Conservation (phyloP, 352 stramenopile species). For the Pseudoperonospora humuli region DNA sequence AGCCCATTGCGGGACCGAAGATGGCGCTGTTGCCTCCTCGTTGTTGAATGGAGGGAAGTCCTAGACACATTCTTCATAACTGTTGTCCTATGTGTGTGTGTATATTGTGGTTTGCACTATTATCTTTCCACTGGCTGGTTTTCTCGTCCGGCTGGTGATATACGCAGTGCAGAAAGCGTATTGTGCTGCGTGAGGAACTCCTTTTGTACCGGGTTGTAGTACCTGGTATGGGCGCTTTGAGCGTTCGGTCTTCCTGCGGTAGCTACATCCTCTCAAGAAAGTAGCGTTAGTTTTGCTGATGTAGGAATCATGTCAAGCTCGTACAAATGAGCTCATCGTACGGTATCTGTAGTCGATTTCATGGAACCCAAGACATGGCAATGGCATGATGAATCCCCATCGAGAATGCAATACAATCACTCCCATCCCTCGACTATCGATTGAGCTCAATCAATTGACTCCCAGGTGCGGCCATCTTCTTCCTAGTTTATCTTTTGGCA, state of each 20-base stretch:
- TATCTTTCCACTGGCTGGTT: slow-evolving; percentile 62
- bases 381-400: too few relatives aligned
- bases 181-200: slow-evolving; percentile 32
- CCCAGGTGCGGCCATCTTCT: too few relatives aligned
- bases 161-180: slow-evolving; percentile 74
- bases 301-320: too few relatives aligned
- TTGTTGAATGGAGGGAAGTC: slow-evolving; percentile 27
- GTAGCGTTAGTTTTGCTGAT: too few relatives aligned
- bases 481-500: too few relatives aligned
- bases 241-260: slow-evolving; percentile 21
- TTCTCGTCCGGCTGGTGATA: slow-evolving; percentile 51
- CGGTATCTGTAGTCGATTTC: too few relatives aligned
- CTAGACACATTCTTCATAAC: slow-evolving; percentile 39
- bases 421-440: too few relatives aligned
- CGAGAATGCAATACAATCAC: too few relatives aligned
- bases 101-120: slow-evolving; percentile 31
- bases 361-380: too few relatives aligned
- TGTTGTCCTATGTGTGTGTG: not conserved
- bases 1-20: slow-evolving; percentile 39
- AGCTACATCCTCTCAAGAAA: slow-evolving; percentile 35
- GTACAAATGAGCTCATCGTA: too few relatives aligned
- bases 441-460: too few relatives aligned
- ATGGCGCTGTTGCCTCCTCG: slow-evolving; percentile 34
- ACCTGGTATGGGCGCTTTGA: slow-evolving; percentile 5
- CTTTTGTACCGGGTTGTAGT: slow-evolving; percentile 12